These are phyloP conservation scores for Warburgia ugandensis DNA, from an alignment of 164 flowering plant genomes.

Conservation along the genomic window DNA sequence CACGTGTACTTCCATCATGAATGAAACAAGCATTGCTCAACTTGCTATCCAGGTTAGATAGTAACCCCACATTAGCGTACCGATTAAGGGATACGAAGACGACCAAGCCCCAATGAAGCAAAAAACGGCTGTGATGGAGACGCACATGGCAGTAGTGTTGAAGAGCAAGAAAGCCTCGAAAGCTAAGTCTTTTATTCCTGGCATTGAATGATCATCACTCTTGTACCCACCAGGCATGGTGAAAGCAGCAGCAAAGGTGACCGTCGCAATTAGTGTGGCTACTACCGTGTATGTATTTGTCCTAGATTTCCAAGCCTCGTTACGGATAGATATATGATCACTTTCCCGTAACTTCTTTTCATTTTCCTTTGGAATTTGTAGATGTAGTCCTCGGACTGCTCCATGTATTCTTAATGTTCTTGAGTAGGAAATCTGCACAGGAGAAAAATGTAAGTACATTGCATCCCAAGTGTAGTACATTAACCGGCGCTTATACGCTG, in stretches of 20 bases:
- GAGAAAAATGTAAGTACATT: no score
- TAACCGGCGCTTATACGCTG: no score
- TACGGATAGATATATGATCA: no score
- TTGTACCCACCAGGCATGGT: conserved; percentile 1
- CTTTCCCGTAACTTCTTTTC: no score
- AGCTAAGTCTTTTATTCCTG: not conserved
- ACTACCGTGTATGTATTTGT: not conserved
- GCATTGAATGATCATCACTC: not conserved
- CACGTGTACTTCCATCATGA: not conserved
- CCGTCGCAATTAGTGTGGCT: not conserved
- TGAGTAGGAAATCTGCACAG: no score
- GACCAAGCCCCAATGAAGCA: not conserved
- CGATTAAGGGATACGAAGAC: no score
- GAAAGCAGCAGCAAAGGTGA: not conserved
- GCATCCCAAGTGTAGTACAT: no score
- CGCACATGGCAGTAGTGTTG: not conserved
- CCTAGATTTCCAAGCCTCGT: no score
- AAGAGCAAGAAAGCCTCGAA: not conserved
- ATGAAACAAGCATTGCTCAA: not conserved
- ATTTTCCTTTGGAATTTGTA: no score
- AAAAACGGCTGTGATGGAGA: not conserved
- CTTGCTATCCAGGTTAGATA: not conserved
- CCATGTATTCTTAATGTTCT: no score
- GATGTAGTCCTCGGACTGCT: no score
- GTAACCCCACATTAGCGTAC: not conserved